A percentile compares a stretch with the other conserved stretches of the same genome.
Evolutionary conservation across 257 asterid genomes (phyloP).

Genomic region (Nicotiana undulata): DNA sequence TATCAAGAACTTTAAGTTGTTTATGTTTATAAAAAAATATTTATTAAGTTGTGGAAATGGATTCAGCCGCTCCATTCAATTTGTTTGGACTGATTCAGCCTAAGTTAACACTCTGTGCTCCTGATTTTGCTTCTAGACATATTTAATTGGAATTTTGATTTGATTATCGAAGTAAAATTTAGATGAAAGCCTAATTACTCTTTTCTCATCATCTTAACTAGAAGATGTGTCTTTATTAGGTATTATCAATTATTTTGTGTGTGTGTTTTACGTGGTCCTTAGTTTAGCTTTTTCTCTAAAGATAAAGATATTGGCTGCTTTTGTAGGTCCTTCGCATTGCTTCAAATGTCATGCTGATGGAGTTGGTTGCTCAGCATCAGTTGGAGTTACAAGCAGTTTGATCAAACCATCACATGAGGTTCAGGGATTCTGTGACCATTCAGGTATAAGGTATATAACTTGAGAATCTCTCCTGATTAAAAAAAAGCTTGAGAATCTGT

Average conservation of each 20-base stretch:
- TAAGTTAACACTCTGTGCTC: background rate
- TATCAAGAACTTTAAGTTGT: too few species aligned
- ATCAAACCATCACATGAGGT: constrained; percentile 34
- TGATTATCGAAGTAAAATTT: background rate
- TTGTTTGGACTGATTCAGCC: background rate
- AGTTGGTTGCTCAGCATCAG: constrained; percentile 49
- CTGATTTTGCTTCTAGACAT: background rate
- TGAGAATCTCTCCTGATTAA: background rate
- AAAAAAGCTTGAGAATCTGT: background rate
- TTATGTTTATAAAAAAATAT: background rate
- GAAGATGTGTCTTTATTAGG: background rate
- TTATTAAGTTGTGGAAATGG: background rate
- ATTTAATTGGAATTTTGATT: background rate
- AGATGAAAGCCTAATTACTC: background rate
- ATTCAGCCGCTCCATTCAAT: background rate
- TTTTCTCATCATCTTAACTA: background rate
- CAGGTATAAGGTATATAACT: constrained; percentile 46
- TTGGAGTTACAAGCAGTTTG: constrained; percentile 28
- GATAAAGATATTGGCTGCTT: constrained; percentile 11
- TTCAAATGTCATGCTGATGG: constrained; percentile 40
- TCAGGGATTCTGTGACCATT: constrained; percentile 38
- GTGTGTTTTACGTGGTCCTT: background rate
- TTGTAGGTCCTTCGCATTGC: constrained; percentile 39
- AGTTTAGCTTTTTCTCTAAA: background rate
- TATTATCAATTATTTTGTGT: background rate